A percentile compares a stretch with the other conserved stretches of the same genome.
Evolutionary conservation across 139 green algal genomes (phyloP).

Genomic region (Tetraselmis chui): DNA sequence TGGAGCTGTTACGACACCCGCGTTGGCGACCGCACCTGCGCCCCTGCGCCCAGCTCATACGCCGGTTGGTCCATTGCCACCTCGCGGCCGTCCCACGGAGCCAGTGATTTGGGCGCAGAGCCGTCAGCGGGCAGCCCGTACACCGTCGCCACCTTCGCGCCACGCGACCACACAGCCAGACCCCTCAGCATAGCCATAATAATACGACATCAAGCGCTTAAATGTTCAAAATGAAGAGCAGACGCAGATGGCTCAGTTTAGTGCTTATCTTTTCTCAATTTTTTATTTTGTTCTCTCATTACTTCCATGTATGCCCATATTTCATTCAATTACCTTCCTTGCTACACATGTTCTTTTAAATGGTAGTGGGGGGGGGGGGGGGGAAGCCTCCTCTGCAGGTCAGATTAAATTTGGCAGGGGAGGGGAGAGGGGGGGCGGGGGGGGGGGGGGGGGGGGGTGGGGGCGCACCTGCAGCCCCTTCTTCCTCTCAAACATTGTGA

Average conservation of each 20-base stretch:
- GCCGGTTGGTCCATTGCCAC: slow-evolving; percentile 65
- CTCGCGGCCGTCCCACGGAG: slow-evolving; percentile 16
- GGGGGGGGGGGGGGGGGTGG: neutral
- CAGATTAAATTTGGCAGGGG: neutral
- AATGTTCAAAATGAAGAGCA: too few species aligned
- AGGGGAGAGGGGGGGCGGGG: neutral
- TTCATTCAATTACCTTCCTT: too few species aligned
- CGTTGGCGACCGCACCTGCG: neutral
- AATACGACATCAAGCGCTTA: too few species aligned
- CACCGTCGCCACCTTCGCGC: slow-evolving; percentile 27
- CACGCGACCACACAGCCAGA: neutral
- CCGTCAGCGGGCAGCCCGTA: slow-evolving; percentile 32
- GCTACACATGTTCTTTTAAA: neutral
- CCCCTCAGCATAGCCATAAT: too few species aligned
- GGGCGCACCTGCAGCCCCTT: neutral
- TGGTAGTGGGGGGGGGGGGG: too few species aligned
- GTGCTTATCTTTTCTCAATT: too few species aligned
- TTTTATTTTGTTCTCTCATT: too few species aligned
- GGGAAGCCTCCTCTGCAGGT: neutral
- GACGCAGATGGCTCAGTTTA: too few species aligned
- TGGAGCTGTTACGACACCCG: too few species aligned
- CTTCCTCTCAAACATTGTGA: neutral
- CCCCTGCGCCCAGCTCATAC: slow-evolving; percentile 44
- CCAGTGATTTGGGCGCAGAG: slow-evolving; percentile 28
- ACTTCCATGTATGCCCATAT: too few species aligned